These are phyloP conservation scores for Coemansia sp. DNA, from an alignment of 192 early-diverging fungal species.

Conservation along the genomic window DNA sequence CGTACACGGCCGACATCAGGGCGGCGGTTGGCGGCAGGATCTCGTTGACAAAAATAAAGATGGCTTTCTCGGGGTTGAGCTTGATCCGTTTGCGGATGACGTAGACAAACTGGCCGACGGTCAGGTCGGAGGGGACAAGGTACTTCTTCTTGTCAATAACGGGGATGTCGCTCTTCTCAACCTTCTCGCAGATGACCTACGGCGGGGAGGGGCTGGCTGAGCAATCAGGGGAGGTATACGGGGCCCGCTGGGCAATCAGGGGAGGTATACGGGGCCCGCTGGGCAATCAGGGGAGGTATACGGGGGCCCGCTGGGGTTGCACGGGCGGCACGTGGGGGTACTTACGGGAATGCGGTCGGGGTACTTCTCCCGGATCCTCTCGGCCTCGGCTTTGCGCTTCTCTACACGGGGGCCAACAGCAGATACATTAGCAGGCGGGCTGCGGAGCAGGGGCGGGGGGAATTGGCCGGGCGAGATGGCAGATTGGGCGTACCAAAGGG, in stretches of 20 bases:
- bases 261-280: neutral
- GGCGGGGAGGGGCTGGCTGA: too few relatives aligned
- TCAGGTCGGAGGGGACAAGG: conserved; percentile 92
- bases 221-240: neutral
- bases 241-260: too few relatives aligned
- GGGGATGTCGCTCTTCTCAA: conserved; percentile 94
- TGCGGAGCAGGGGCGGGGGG: neutral
- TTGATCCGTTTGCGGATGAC: conserved; percentile 96
- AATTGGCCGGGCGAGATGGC: neutral
- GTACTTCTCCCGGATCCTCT: conserved; percentile 94
- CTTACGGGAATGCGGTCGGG: conserved; percentile 79
- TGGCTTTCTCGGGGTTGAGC: conserved; percentile 94
- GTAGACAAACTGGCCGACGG: conserved; percentile 96
- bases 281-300: neutral
- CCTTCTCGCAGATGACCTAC: conserved; percentile 86
- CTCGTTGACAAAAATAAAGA: conserved; percentile 98
- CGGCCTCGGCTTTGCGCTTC: conserved; percentile 93
- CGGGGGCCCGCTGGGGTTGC: neutral
- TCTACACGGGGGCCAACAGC: conserved; percentile 48
- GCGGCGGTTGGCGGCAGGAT: conserved; percentile 91
- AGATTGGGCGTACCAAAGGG: conserved; percentile 85
- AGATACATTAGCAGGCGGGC: neutral
- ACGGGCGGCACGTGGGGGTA: conserved; percentile 5
- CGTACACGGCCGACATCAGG: conserved; percentile 90
- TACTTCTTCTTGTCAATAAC: conserved; percentile 99